A percentile compares a stretch with the other conserved stretches of the same genome.
Conservation (phyloP, 1,284 basidiomycete genomes). For the Ganoderma sinense region DNA sequence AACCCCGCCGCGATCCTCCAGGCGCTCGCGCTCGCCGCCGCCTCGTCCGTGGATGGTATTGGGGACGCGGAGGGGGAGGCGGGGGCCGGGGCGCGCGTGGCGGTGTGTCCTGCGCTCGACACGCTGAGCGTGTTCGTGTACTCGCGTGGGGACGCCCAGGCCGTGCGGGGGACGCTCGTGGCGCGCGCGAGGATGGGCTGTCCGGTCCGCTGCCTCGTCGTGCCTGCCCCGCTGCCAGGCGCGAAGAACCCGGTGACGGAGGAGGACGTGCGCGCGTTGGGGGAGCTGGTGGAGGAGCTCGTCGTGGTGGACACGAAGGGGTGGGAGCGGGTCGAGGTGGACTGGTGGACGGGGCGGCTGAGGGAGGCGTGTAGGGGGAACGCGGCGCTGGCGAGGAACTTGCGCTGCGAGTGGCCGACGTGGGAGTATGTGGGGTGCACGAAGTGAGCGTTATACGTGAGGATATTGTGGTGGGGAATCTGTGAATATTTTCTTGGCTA, state of each 20-base stretch:
- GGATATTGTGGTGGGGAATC: no score
- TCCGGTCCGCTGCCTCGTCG: no score
- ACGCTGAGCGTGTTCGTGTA: neutral
- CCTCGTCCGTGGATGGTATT: neutral
- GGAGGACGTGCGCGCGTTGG: neutral
- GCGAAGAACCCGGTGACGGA: neutral
- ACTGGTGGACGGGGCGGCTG: neutral
- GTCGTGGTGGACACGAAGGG: neutral
- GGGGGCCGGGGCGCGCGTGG: neutral
- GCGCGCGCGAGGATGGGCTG: neutral
- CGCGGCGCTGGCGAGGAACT: neutral
- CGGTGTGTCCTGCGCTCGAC: neutral
- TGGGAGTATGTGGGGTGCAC: neutral
- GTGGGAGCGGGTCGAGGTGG: neutral
- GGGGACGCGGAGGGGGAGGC: no score
- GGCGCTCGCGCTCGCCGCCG: neutral
- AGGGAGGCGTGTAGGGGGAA: neutral
- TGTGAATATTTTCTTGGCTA: no score
- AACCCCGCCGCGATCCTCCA: neutral
- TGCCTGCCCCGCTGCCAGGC: neutral
- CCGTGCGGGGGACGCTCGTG: neutral
- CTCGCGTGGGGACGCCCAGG: neutral
- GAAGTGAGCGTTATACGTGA: neutral
- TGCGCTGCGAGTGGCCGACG: neutral
- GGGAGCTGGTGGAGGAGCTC: neutral